Conservation (phyloP, 257 asterid species). For the Przewalskia tangutica region DNA sequence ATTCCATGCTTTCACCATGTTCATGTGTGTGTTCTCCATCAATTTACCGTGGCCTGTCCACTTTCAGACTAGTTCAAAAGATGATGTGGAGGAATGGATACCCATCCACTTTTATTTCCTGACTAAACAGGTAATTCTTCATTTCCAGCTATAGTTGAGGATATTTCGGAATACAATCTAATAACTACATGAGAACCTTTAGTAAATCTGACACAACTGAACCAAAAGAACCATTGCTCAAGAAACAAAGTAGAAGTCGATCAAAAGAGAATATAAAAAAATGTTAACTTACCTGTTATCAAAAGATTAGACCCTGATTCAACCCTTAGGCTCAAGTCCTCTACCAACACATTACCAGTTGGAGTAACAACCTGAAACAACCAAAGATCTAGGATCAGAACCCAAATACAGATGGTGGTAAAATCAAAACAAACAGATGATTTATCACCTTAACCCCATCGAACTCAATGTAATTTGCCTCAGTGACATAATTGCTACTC, state of each 20-base stretch:
- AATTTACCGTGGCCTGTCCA: neutral
- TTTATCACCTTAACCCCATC: slow-evolving; percentile 76
- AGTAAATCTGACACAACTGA: neutral
- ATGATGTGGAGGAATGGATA: neutral
- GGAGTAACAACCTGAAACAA: slow-evolving; percentile 88
- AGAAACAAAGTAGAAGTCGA: neutral
- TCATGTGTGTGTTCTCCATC: neutral
- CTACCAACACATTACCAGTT: slow-evolving; percentile 87
- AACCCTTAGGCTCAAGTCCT: slow-evolving; percentile 74
- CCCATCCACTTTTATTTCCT: neutral
- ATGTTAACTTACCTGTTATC: slow-evolving; percentile 62
- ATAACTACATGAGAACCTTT: neutral
- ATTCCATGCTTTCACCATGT: neutral
- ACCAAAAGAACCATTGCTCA: neutral
- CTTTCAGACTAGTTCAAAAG: neutral
- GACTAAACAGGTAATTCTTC: neutral
- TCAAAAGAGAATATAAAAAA: slow-evolving; percentile 7
- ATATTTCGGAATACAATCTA: neutral
- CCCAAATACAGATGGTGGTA: slow-evolving; percentile 10
- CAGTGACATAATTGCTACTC: slow-evolving; percentile 75
- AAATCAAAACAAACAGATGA: slow-evolving; percentile 9
- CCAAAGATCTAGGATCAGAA: slow-evolving; percentile 20
- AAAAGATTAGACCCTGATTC: slow-evolving; percentile 98
- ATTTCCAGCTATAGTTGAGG: neutral
- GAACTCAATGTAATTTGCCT: slow-evolving; percentile 93